Evolutionary conservation across 1,284 basidiomycete genomes (phyloP), one percentile per base, ranked within the genome.

Genomic region (Laetiporus sulphureus): DNA sequence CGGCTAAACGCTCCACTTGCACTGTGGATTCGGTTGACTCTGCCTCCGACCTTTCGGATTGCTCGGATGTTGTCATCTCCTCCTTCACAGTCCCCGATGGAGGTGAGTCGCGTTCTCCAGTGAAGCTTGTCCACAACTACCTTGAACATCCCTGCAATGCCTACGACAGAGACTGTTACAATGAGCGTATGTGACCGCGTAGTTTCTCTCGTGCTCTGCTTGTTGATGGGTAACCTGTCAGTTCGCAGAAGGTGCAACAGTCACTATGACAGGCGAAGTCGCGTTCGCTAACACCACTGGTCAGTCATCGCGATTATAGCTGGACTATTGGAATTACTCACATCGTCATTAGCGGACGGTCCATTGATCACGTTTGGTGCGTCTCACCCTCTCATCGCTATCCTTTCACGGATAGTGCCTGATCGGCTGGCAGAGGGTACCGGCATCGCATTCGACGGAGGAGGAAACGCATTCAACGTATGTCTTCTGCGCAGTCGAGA

Each of bases 381-480:
- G 39, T 13, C 19, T 8, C 7, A 27, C 25, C 13, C 8, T 13
- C 7, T 15, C 3, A 20, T 7, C 5, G n/a, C 10, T 30, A 16
- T 5, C 3, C 20, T 10, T 5, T 29, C 8, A 20, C 32, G 30
- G 47, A 36, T 50, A 47, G 48, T 50, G 22, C 27, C 38, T 40
- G 32, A 25, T 21, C 12, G 10, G 10, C 39, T 13, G 15, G 5
- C 15, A 40, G 31, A 40, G 39, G 39, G 39, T 7, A 34, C 13
- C 19, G 32, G 19, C 32, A 23, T 32, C 7, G 16, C 32, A 61
- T 64, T 68, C 54, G 65, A 68, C 42, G 67, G 66, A 12, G 65
- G 66, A 43, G 65, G 64, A n/a, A 55, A 64, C 48, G 66, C 56
- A 1, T 66, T 69, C 51, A 55, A 68, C 45, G 67, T 66, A 3